phyloP scores from a whole-genome alignment of 148 eudicot species.

The Heliosperma pusillum region DNA sequence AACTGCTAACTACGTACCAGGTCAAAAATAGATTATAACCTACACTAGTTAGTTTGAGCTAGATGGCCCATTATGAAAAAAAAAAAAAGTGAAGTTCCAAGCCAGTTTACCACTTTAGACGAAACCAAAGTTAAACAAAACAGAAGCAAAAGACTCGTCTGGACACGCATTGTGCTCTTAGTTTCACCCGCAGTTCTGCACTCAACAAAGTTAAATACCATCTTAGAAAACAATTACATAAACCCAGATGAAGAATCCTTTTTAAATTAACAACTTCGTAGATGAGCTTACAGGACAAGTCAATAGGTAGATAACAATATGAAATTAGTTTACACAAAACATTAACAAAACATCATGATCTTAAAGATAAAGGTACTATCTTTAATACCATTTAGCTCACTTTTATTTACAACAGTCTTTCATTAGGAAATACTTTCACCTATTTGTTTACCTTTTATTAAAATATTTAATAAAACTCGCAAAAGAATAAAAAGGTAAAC shows the following conservation, averaged over 20 bases:
- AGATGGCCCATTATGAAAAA: not conserved
- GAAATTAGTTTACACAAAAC: not conserved
- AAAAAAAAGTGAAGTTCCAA: not conserved
- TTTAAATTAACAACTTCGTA: not conserved
- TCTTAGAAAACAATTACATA: not conserved
- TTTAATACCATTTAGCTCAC: not conserved
- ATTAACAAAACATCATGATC: not conserved
- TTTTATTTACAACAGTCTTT: no score
- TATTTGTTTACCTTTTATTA: not conserved
- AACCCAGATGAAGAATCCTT: not conserved
- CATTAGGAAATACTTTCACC: no score
- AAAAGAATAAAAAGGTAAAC: no score
- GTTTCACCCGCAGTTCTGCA: slow-evolving; percentile 17
- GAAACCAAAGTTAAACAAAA: slow-evolving; percentile 32
- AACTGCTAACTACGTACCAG: slow-evolving; percentile 46
- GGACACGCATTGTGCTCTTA: slow-evolving; percentile 23
- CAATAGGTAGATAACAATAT: not conserved
- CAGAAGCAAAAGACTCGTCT: slow-evolving; percentile 34
- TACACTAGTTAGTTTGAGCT: not conserved
- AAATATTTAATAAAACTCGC: no score
- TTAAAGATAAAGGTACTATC: not conserved
- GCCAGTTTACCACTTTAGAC: slow-evolving; percentile 43
- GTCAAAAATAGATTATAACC: slow-evolving; percentile 10
- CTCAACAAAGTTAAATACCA: not conserved
- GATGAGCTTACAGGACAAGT: not conserved